These are phyloP conservation scores for Wickerhamiella musiphila DNA, from an alignment of 805 yeast genomes.

Conservation along the genomic window DNA sequence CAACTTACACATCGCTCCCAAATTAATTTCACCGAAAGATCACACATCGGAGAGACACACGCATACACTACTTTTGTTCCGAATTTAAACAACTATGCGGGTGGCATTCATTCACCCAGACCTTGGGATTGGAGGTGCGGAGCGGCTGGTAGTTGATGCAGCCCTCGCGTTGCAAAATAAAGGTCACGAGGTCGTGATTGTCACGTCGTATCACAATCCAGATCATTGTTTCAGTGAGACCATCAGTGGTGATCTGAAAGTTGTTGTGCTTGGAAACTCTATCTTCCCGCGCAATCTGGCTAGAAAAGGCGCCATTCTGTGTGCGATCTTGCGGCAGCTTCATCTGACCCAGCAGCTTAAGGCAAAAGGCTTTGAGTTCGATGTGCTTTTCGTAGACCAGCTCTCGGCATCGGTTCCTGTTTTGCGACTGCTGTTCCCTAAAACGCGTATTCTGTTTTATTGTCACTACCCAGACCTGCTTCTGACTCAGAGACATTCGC, in stretches of 20 bases:
- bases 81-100: slow-evolving; percentile 28
- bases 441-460: slow-evolving; percentile 53
- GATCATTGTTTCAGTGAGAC: slow-evolving; percentile 87
- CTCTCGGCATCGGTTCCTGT: slow-evolving; percentile 71
- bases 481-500: slow-evolving; percentile 40
- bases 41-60: too few species aligned
- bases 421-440: slow-evolving; percentile 23
- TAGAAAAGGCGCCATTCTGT: slow-evolving; percentile 60
- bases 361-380: slow-evolving; percentile 31
- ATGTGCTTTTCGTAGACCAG: slow-evolving; percentile 75
- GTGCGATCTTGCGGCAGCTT: slow-evolving; percentile 71
- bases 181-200: slow-evolving; percentile 48
- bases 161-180: slow-evolving; percentile 67
- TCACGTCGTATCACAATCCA: slow-evolving; percentile 80
- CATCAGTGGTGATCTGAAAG: slow-evolving; percentile 35
- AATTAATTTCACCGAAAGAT: too few species aligned
- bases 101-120: slow-evolving; percentile 92
- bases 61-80: too few species aligned
- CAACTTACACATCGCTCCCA: too few species aligned
- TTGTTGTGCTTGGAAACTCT: slow-evolving; percentile 62
- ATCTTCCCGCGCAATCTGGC: slow-evolving; percentile 52
- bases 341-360: slow-evolving; percentile 32
- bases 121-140: slow-evolving; percentile 95
- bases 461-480: slow-evolving; percentile 93
- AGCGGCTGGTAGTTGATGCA: slow-evolving; percentile 87